Base-by-base conservation (phyloP, 257 asterid genomes). In the Nicotiana undulata region DNA sequence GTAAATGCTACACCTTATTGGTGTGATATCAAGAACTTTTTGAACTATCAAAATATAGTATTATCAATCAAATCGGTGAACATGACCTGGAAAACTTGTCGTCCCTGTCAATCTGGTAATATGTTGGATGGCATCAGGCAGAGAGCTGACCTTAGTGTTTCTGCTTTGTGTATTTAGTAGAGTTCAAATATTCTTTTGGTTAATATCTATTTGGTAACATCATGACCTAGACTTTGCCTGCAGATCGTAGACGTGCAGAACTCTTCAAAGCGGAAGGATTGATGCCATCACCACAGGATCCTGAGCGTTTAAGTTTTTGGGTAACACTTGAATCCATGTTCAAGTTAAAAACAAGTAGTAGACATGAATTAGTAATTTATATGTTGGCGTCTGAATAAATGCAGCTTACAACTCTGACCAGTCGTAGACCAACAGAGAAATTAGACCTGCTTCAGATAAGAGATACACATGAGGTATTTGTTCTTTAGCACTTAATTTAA, bases 241-340 rank as follows among this genome's bases (percentile, higher is more conserved):
- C 92, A 96, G 99, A 96, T 86, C 89, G 95, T 80, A 86, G 94
- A 87, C 94, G 93, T 82, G 96, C 96, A 0, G 97, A 93, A 86
- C 93, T 96, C 46, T 90, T 84, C 67, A 96, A 90, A 85, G 96
- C 98, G 7, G 97, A 96, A 82, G 96, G 98, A 17, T 83, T 96
- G 86, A 90, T 91, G 96, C 99, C 99, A 59, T 18, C 94, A 17
- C 79, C 95, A 64, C 89, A 74, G 76, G 97, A 96, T 85, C 97
- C 97, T 4, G 99, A 92, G 87, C 90, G 89, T 78, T 92, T 96
- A 84, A 96, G 98, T 89, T 96, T 96, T 84, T 96, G 99, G 99
- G 99, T 96, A 96, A 80, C 63, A 56, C 51, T 22, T 82, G 44
- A 58, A 26, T 66, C 34, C 58, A 63, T 74, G 20, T 86, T 82